Conservation (phyloP, 1,284 basidiomycete genomes). For the Somion occarium region DNA sequence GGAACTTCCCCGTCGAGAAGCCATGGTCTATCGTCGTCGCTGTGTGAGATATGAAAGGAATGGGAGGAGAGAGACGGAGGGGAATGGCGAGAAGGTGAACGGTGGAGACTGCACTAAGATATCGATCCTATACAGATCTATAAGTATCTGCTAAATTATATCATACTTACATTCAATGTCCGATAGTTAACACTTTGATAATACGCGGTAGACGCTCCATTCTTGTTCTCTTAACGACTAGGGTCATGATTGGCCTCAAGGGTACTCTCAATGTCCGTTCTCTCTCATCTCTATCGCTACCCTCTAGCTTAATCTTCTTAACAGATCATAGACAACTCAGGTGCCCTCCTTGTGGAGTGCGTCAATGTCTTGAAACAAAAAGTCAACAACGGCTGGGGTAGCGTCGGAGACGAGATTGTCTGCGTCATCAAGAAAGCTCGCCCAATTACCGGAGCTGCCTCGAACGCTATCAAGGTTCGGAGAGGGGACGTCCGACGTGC, state of each 20-base stretch:
- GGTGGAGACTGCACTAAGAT: too few relatives aligned
- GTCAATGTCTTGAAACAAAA: slow-evolving; percentile 97
- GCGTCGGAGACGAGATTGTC: slow-evolving; percentile 93
- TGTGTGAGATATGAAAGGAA: neutral
- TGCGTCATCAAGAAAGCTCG: slow-evolving; percentile 94
- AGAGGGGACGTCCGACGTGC: slow-evolving; percentile 93
- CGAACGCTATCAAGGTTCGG: slow-evolving; percentile 74
- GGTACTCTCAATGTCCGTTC: slow-evolving; percentile 73
- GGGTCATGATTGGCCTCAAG: slow-evolving; percentile 90
- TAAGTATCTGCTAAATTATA: neutral
- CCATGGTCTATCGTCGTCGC: slow-evolving; percentile 15
- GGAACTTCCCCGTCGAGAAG: slow-evolving; percentile 71
- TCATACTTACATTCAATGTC: slow-evolving; percentile 5
- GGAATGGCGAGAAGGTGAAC: neutral
- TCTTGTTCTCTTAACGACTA: neutral
- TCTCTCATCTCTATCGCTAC: neutral
- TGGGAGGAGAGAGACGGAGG: neutral
- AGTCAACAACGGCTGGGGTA: slow-evolving; percentile 82
- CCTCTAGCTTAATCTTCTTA: neutral
- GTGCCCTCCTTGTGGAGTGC: slow-evolving; percentile 92
- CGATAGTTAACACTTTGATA: neutral
- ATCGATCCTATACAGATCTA: neutral
- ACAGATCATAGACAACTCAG: slow-evolving; percentile 98
- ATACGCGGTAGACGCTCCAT: neutral
- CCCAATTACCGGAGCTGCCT: slow-evolving; percentile 63